Percentiles rank a stretch among this genome's conserved stretches.
These are phyloP conservation scores for Penicillium sp. DNA, from an alignment of 2,329 filamentous ascomycete species.

Conservation along the genomic window DNA sequence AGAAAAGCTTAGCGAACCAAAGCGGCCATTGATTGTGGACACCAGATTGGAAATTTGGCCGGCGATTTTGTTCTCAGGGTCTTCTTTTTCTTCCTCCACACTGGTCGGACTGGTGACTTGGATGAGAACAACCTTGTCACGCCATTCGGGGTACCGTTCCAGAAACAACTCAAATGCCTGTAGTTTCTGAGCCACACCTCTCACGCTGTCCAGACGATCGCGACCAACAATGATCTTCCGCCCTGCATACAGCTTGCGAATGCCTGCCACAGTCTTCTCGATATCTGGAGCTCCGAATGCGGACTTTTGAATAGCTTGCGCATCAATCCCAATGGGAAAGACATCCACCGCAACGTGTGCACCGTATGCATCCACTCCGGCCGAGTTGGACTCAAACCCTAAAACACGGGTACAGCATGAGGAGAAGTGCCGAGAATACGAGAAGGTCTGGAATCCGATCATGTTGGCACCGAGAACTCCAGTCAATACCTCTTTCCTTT, in stretches of 20 bases:
- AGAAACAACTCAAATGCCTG: slow-evolving; percentile 92
- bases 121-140: slow-evolving; percentile 85
- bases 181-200: slow-evolving; percentile 92
- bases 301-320: slow-evolving; percentile 68
- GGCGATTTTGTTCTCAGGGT: slow-evolving; percentile 74
- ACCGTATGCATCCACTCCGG: slow-evolving; percentile 84
- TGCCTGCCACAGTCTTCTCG: slow-evolving; percentile 66
- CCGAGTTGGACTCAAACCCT: slow-evolving; percentile 81
- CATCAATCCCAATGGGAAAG: slow-evolving; percentile 92
- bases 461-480: slow-evolving; percentile 89
- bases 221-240: slow-evolving; percentile 95
- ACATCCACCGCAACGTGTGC: slow-evolving; percentile 86
- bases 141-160: slow-evolving; percentile 86
- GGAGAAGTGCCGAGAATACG: slow-evolving; percentile 90
- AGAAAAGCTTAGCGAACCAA: slow-evolving; percentile 81
- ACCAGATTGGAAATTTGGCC: slow-evolving; percentile 89
- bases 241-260: slow-evolving; percentile 75
- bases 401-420: slow-evolving; percentile 90
- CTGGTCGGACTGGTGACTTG: slow-evolving; percentile 89
- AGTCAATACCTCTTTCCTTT: slow-evolving; percentile 84
- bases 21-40: slow-evolving; percentile 84
- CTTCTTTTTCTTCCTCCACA: slow-evolving; percentile 73
- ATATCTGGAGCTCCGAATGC: slow-evolving; percentile 71
- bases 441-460: slow-evolving; percentile 92
- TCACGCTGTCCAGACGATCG: slow-evolving; percentile 87